These are phyloP conservation scores for Lachnellula subtilissima DNA, from an alignment of 2,329 filamentous ascomycete genomes.

Conservation along the genomic window DNA sequence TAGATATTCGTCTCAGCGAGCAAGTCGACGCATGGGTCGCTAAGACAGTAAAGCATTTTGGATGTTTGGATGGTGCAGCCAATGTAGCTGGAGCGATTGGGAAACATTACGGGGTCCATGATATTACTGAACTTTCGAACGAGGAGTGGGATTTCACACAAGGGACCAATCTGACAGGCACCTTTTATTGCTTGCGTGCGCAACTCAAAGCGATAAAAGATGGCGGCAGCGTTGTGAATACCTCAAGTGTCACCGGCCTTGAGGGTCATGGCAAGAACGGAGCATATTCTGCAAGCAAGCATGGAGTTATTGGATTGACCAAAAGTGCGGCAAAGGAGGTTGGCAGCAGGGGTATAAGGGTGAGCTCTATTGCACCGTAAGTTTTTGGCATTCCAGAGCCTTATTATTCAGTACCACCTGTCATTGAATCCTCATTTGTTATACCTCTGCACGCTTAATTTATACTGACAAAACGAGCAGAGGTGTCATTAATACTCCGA, in stretches of 20 bases:
- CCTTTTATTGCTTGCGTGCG: constrained; percentile 44
- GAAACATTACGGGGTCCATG: background rate
- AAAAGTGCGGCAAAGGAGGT: constrained; percentile 10
- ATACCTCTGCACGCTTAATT: background rate
- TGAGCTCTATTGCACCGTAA: constrained; percentile 16
- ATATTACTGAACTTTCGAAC: constrained; percentile 26
- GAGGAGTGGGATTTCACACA: constrained; percentile 41
- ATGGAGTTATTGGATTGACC: constrained; percentile 25
- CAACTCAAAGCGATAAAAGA: constrained; percentile 37
- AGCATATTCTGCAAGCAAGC: constrained; percentile 26
- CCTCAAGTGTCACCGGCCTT: constrained; percentile 37
- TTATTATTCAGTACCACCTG: background rate
- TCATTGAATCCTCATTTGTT: background rate
- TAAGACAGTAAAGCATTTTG: constrained; percentile 30
- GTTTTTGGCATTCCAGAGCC: background rate
- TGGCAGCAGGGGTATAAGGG: constrained; percentile 11
- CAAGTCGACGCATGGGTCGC: constrained; percentile 33
- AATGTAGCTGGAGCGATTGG: constrained; percentile 37
- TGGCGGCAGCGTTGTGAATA: constrained; percentile 55
- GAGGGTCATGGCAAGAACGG: constrained; percentile 7
- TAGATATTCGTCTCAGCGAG: background rate
- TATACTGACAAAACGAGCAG: background rate
- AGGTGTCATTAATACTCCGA: constrained; percentile 1
- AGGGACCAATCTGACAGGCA: constrained; percentile 41
- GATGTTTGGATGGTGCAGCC: constrained; percentile 34